phyloP scores from a whole-genome alignment of 179 eudicot genomes.

The Silene coronaria region DNA sequence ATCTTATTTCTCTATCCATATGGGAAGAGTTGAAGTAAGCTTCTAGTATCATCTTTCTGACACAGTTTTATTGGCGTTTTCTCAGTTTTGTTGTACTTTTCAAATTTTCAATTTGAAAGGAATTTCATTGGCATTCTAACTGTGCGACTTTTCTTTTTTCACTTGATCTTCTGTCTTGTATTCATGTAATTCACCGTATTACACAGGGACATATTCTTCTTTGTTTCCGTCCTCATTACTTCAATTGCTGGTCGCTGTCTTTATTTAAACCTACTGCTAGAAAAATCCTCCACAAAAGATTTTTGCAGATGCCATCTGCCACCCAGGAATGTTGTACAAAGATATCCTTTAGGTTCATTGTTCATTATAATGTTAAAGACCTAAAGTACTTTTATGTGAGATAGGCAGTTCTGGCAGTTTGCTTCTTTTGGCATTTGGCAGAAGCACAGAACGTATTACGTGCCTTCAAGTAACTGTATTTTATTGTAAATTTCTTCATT shows the following conservation, averaged over 20 bases:
- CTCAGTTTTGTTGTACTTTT: not conserved
- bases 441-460: not conserved
- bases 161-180: not conserved
- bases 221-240: not conserved
- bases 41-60: not conserved
- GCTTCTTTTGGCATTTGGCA: not conserved
- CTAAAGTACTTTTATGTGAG: not conserved
- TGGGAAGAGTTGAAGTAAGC: constrained; percentile 96
- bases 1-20: constrained; percentile 80
- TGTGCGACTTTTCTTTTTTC: not conserved
- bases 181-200: not conserved
- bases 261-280: not conserved
- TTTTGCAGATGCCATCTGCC: not conserved
- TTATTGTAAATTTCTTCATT: not conserved
- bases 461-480: not conserved
- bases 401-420: not conserved
- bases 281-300: not conserved
- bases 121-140: not conserved
- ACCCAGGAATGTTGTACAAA: not conserved
- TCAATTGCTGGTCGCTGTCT: not conserved
- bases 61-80: not conserved
- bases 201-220: not conserved
- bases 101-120: not conserved
- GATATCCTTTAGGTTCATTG: not conserved
- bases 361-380: not conserved